phyloP scores from a whole-genome alignment of 2,329 filamentous ascomycete species.

The Salinomyces thailandicus region DNA sequence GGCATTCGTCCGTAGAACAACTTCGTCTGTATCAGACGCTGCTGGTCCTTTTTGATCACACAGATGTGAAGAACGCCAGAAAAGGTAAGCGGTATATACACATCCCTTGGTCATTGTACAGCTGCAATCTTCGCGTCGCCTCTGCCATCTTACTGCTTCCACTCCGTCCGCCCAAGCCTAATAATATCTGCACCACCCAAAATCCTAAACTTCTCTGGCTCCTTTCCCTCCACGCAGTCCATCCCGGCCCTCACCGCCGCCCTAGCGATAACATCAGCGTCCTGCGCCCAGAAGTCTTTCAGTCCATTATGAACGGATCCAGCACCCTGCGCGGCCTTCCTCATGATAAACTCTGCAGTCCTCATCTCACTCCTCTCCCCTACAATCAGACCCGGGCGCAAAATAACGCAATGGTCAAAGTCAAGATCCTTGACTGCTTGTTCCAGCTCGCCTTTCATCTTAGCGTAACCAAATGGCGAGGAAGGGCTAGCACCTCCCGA shows the following conservation, averaged over 20 bases:
- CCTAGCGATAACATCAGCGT: conserved; percentile 59
- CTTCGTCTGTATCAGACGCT: no score
- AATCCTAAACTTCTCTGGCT: conserved; percentile 51
- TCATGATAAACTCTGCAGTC: conserved; percentile 46
- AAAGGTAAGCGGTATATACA: no score
- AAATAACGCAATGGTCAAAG: conserved; percentile 69
- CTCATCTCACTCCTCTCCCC: conserved; percentile 50
- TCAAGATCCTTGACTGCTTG: conserved; percentile 59
- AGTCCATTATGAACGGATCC: conserved; percentile 43
- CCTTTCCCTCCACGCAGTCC: conserved; percentile 41
- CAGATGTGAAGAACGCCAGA: no score
- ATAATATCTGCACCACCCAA: conserved; percentile 53
- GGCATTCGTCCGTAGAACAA: no score
- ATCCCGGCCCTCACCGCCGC: conserved; percentile 53
- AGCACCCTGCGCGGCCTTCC: conserved; percentile 45
- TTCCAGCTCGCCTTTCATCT: conserved; percentile 81
- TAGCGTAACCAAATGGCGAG: conserved; percentile 44
- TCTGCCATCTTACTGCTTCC: no score
- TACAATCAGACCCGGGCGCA: conserved; percentile 64
- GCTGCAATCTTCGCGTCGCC: no score
- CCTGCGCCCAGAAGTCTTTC: conserved; percentile 61
- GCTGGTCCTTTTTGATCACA: no score
- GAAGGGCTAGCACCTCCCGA: conserved; percentile 42
- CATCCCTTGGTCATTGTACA: no score
- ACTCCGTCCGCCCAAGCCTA: conserved; percentile 51